A percentile compares a stretch with the other conserved stretches of the same genome.
These are phyloP conservation scores for Tricholomella constricta DNA, from an alignment of 768 basidiomycete genomes.

Conservation along the genomic window DNA sequence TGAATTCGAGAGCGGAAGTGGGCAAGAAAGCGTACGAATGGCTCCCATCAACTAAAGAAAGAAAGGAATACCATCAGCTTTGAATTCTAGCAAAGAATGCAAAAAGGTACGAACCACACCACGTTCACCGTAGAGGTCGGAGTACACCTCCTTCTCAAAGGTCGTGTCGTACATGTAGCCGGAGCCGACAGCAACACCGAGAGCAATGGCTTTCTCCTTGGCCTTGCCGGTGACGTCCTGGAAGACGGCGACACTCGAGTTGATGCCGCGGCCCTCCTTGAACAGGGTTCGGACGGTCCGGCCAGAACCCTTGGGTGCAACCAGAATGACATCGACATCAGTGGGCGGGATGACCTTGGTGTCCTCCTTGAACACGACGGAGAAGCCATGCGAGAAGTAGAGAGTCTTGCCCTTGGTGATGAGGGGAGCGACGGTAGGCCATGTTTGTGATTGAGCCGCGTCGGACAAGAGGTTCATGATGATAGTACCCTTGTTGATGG, in stretches of 20 bases:
- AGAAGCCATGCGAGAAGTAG: conserved; percentile 99
- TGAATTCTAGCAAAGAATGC: background rate
- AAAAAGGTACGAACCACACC: conserved; percentile 77
- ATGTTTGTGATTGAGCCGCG: conserved; percentile 97
- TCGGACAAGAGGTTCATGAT: conserved; percentile 99
- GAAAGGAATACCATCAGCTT: conserved; percentile 11
- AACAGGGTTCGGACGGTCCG: conserved; percentile 99
- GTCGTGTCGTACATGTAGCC: conserved; percentile 99
- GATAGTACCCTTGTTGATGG: conserved; percentile 93
- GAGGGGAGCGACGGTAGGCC: conserved; percentile 85
- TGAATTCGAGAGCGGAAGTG: background rate
- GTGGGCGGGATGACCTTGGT: conserved; percentile 89
- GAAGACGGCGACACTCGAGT: conserved; percentile 92
- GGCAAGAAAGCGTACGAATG: conserved; percentile 77
- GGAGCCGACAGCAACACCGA: conserved; percentile 93
- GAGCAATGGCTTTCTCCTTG: conserved; percentile 93
- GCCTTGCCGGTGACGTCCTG: conserved; percentile 99
- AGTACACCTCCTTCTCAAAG: conserved; percentile 99
- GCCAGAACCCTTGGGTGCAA: conserved; percentile 98
- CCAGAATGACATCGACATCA: conserved; percentile 98
- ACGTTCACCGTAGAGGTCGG: conserved; percentile 98
- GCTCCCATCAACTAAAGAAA: conserved; percentile 87
- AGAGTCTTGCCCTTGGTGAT: conserved; percentile 99
- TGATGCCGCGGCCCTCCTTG: conserved; percentile 99
- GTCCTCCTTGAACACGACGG: conserved; percentile 96